Evolutionary conservation across 495 filamentous ascomycete genomes (phyloP).

Genomic region (Mytilinidion resinicola): DNA sequence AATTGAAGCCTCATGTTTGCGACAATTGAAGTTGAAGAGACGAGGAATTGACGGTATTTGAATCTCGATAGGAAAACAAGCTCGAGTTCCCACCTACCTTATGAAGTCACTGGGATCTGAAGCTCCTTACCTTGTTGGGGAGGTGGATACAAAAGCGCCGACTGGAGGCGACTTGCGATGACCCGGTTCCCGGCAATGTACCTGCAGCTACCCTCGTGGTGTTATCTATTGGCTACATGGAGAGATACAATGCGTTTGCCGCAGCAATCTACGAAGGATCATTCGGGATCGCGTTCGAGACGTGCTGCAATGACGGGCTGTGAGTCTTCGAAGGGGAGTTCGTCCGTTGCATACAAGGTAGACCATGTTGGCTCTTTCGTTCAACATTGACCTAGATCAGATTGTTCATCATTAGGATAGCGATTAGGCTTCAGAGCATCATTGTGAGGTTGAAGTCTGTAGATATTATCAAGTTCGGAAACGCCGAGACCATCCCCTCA

Average conservation of each 20-base stretch:
- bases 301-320: no score
- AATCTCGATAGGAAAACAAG: neutral
- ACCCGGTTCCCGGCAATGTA: neutral
- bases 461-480: no score
- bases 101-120: slow-evolving; percentile 5
- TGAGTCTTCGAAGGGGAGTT: no score
- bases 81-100: slow-evolving; percentile 3
- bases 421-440: no score
- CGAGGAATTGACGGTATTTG: neutral
- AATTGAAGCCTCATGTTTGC: neutral
- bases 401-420: no score
- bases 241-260: slow-evolving; percentile 3
- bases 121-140: slow-evolving; percentile 24
- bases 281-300: no score
- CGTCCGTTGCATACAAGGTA: no score
- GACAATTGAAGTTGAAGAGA: neutral
- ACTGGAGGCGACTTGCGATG: slow-evolving; percentile 6
- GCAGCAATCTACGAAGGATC: no score
- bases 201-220: slow-evolving; percentile 18
- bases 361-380: no score
- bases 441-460: no score
- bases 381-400: no score
- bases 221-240: slow-evolving; percentile 13
- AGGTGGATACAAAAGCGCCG: slow-evolving; percentile 14
- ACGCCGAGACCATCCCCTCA: no score